Conservation (phyloP, 2,329 filamentous ascomycete genomes). For the Alternaria atra region DNA sequence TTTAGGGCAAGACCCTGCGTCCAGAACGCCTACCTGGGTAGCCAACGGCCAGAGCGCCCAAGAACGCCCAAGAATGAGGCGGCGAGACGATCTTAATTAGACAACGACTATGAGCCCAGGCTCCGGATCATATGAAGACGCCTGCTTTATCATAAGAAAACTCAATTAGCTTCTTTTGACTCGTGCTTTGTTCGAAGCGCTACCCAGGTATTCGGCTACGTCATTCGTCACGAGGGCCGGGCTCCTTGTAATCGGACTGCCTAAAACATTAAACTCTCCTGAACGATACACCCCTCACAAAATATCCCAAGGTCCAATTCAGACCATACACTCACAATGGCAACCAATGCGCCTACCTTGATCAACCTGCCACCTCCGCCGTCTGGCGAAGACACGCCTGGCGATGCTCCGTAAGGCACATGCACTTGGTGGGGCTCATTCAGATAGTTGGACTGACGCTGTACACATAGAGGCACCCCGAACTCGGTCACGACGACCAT, state of each 20-base stretch:
- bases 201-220: conserved; percentile 8
- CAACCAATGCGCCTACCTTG: conserved; percentile 67
- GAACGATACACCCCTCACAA: conserved; percentile 11
- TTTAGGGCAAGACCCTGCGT: conserved; percentile 20
- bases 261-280: conserved; percentile 16
- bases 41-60: conserved; percentile 11
- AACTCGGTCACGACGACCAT: conserved; percentile 93
- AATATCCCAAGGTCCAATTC: background rate
- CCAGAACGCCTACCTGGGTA: background rate
- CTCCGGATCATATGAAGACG: background rate
- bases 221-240: conserved; percentile 15
- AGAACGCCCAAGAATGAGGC: conserved; percentile 10
- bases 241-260: conserved; percentile 6
- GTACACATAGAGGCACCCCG: conserved; percentile 76
- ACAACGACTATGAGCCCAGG: background rate
- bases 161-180: background rate
- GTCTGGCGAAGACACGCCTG: conserved; percentile 85
- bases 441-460: conserved; percentile 25
- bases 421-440: conserved; percentile 15
- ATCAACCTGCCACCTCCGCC: conserved; percentile 86
- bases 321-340: conserved; percentile 33
- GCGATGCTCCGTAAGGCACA: conserved; percentile 80
- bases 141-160: background rate
- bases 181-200: conserved; percentile 5
- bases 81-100: background rate